Conservation (phyloP, 78 protist genomes). For the Ministeria vibrans region DNA sequence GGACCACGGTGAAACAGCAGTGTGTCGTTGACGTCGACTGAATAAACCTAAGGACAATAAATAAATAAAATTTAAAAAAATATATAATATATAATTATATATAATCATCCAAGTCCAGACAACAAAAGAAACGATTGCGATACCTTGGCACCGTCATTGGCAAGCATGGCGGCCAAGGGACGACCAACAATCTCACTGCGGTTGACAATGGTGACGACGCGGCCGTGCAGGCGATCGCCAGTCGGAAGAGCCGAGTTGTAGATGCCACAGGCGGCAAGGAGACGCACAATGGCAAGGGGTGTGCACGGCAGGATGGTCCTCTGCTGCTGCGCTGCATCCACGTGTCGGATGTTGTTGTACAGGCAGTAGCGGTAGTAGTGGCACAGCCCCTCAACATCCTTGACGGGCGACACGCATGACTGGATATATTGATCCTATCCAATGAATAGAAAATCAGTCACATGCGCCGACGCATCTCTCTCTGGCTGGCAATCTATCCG, state of each 20-base stretch:
- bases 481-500: no score
- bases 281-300: constrained; percentile 62
- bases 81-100: no score
- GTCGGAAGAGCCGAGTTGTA: constrained; percentile 5
- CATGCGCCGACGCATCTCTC: not conserved
- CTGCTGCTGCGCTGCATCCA: constrained; percentile 25
- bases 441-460: not conserved
- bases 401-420: constrained; percentile 39
- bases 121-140: not conserved
- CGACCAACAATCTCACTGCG: constrained; percentile 44
- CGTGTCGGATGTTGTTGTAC: constrained; percentile 56
- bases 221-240: constrained; percentile 35
- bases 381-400: constrained; percentile 73
- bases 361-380: constrained; percentile 53
- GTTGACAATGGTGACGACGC: constrained; percentile 22
- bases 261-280: constrained; percentile 49
- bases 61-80: no score
- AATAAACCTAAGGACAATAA: constrained; percentile 30
- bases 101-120: not conserved
- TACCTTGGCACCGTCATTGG: constrained; percentile 32
- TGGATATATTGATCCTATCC: constrained; percentile 49
- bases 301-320: constrained; percentile 64
- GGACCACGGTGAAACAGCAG: constrained; percentile 28
- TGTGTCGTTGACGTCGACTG: constrained; percentile 25
- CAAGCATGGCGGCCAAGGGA: constrained; percentile 55